Conservation (phyloP, 345 rosid genomes). For the Streptanthus diversifolius region DNA sequence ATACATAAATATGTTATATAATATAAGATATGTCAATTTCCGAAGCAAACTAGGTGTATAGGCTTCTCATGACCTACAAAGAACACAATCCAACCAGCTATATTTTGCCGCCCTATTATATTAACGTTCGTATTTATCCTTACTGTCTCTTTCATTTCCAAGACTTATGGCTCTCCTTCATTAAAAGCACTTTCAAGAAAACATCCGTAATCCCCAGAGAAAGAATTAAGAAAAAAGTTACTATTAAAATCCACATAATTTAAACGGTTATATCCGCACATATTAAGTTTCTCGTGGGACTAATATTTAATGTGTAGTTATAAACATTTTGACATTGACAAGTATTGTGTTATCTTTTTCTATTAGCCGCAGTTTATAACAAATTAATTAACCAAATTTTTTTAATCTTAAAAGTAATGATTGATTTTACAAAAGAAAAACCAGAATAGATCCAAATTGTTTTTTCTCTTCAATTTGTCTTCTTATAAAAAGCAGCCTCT, state of each 20-base stretch:
- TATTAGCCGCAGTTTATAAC: not conserved
- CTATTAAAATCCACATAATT: not conserved
- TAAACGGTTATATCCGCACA: not conserved
- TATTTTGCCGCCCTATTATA: conserved; percentile 38
- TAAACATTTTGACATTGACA: not conserved
- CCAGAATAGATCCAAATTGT: conserved; percentile 2
- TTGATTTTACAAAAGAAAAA: not conserved
- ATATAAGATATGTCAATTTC: conserved; percentile 25
- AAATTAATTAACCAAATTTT: not conserved
- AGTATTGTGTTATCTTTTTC: not conserved
- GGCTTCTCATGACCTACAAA: conserved; percentile 37
- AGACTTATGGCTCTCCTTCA: conserved; percentile 21
- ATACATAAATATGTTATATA: not conserved
- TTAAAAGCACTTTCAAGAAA: conserved; percentile 13
- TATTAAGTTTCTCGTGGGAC: not conserved
- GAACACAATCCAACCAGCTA: conserved; percentile 39
- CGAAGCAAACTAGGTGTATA: conserved; percentile 33
- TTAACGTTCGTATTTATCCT: conserved; percentile 34
- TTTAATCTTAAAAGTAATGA: not conserved
- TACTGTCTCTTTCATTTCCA: conserved; percentile 37
- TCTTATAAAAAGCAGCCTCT: conserved; percentile 18
- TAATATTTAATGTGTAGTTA: not conserved
- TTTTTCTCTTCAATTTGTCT: not conserved
- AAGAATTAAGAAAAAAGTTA: not conserved
- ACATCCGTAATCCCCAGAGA: conserved; percentile 21